phyloP scores from a whole-genome alignment of 2,329 filamentous ascomycete species.

The Talaromyces piceae region DNA sequence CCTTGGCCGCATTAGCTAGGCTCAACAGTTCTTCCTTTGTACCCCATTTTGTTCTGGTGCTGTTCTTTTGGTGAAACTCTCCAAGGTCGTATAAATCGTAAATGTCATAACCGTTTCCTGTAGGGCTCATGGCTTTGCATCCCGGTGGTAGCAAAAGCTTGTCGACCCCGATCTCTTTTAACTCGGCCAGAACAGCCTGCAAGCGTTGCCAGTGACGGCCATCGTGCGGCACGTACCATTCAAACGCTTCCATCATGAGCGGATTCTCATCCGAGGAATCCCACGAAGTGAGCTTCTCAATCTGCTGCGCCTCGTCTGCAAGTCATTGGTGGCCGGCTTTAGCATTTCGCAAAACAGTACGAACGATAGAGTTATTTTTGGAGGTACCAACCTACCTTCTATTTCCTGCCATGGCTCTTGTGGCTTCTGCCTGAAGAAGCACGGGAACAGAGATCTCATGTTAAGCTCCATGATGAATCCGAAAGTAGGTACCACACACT shows the following conservation, averaged over 20 bases:
- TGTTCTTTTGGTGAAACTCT: slow-evolving; percentile 65
- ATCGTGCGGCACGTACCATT: slow-evolving; percentile 62
- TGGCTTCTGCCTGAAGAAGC: slow-evolving; percentile 13
- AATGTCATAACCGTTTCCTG: slow-evolving; percentile 61
- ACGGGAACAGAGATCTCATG: neutral
- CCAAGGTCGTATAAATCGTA: slow-evolving; percentile 66
- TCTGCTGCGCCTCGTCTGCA: slow-evolving; percentile 18
- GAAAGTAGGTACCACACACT: neutral
- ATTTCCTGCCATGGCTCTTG: slow-evolving; percentile 17
- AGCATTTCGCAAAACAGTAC: neutral
- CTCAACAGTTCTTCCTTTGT: slow-evolving; percentile 52
- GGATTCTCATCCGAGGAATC: slow-evolving; percentile 23
- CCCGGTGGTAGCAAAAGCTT: slow-evolving; percentile 63
- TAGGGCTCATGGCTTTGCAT: slow-evolving; percentile 57
- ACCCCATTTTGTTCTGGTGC: slow-evolving; percentile 61
- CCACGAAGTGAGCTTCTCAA: slow-evolving; percentile 25
- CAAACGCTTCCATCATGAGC: slow-evolving; percentile 62
- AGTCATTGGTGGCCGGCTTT: slow-evolving; percentile 4
- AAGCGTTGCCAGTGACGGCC: slow-evolving; percentile 56
- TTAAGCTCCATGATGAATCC: neutral
- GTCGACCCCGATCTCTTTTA: slow-evolving; percentile 55
- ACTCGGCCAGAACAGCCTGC: slow-evolving; percentile 41
- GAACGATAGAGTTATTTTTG: neutral
- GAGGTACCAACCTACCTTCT: slow-evolving; percentile 15
- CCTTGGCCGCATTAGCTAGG: slow-evolving; percentile 45